These are phyloP conservation scores for Ceratorhiza oryzae-sativae DNA, from an alignment of 1,284 basidiomycete species.

Conservation along the genomic window DNA sequence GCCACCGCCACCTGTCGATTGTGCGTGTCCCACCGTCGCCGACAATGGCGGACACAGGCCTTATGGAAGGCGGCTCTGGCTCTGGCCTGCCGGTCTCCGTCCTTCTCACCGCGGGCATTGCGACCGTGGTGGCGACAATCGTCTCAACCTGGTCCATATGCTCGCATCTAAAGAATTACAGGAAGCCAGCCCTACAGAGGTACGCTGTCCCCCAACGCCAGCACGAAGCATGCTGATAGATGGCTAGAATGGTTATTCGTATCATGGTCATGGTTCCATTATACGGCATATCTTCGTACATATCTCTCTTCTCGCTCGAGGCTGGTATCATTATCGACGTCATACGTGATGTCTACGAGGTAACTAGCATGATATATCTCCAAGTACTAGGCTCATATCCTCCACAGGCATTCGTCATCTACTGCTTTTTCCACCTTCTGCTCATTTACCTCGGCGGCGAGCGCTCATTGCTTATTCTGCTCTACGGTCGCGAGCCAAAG, in stretches of 20 bases:
- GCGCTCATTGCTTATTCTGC: conserved; percentile 85
- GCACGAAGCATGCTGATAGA: conserved; percentile 1
- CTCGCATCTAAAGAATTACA: conserved; percentile 63
- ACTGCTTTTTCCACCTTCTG: conserved; percentile 86
- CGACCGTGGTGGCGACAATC: conserved; percentile 38
- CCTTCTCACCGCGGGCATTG: conserved; percentile 18
- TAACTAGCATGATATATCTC: conserved; percentile 51
- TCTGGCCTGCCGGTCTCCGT: conserved; percentile 23
- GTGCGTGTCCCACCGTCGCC: neutral
- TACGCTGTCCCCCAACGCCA: conserved; percentile 48
- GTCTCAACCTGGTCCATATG: conserved; percentile 32
- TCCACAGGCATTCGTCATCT: conserved; percentile 90
- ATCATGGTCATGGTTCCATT: conserved; percentile 98
- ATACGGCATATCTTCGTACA: conserved; percentile 89
- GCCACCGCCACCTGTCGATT: neutral
- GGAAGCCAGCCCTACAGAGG: conserved; percentile 83
- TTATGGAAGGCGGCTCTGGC: conserved; percentile 32
- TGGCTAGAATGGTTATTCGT: conserved; percentile 83
- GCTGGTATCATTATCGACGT: conserved; percentile 97
- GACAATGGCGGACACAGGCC: neutral
- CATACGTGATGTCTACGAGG: conserved; percentile 95
- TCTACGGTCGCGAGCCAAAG: conserved; percentile 90
- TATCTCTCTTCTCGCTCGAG: conserved; percentile 92
- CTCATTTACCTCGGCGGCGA: conserved; percentile 92
- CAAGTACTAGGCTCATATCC: neutral